Percentiles rank a stretch among this genome's conserved stretches.
Evolutionary conservation across 495 filamentous ascomycete genomes (phyloP).

Genomic region (Clohesyomyces aquaticus): DNA sequence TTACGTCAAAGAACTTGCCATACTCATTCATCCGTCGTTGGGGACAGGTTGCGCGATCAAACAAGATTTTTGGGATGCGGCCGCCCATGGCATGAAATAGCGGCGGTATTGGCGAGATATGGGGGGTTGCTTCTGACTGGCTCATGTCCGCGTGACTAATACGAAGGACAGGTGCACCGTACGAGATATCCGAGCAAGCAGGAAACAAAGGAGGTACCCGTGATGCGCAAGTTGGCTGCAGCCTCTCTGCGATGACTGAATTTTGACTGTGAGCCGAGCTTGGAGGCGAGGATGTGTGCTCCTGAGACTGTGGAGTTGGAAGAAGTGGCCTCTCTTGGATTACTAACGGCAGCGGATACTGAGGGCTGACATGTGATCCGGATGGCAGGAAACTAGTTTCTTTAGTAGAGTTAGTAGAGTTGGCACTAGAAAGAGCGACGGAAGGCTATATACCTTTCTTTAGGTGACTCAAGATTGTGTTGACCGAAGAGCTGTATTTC

Average conservation of each 20-base stretch:
- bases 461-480: slow-evolving; percentile 16
- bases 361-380: slow-evolving; percentile 8
- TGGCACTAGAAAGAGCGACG: background rate
- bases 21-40: slow-evolving; percentile 14
- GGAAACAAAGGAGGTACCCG: slow-evolving; percentile 8
- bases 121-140: slow-evolving; percentile 9
- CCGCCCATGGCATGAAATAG: slow-evolving; percentile 17
- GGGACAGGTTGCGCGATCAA: slow-evolving; percentile 9
- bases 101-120: slow-evolving; percentile 10
- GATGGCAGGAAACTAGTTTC: slow-evolving; percentile 9
- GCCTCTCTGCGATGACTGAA: slow-evolving; percentile 3
- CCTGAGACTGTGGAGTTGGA: slow-evolving; percentile 4
- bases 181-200: slow-evolving; percentile 10
- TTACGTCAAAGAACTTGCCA: slow-evolving; percentile 18
- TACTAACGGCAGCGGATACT: slow-evolving; percentile 8
- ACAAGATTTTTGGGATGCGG: slow-evolving; percentile 7
- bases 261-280: slow-evolving; percentile 10
- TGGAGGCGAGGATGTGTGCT: slow-evolving; percentile 9
- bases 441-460: slow-evolving; percentile 18
- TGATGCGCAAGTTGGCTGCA: slow-evolving; percentile 8
- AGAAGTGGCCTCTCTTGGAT: slow-evolving; percentile 8
- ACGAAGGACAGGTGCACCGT: background rate
- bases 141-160: slow-evolving; percentile 7
- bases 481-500: slow-evolving; percentile 12
- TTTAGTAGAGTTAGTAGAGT: slow-evolving; percentile 17